Conservation (phyloP, 179 eudicot genomes). For the Pouteria campechiana region DNA sequence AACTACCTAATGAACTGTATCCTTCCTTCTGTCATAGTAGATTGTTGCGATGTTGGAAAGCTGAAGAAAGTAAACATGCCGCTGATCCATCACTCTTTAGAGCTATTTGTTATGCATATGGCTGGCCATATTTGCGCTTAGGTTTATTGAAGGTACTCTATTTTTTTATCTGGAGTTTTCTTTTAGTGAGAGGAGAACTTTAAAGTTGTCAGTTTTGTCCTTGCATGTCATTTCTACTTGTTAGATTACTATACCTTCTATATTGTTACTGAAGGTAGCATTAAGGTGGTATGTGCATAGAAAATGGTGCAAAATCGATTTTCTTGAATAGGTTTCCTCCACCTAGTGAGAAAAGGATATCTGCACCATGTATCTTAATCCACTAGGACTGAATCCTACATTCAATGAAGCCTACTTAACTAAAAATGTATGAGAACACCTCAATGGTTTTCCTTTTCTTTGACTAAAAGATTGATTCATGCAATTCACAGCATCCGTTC, state of each 20-base stretch:
- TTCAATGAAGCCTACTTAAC: no score
- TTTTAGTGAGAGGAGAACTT: no score
- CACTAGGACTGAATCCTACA: no score
- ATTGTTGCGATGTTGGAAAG: slow-evolving; percentile 43
- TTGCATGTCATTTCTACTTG: neutral
- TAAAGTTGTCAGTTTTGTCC: no score
- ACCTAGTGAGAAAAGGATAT: neutral
- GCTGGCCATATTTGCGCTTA: slow-evolving; percentile 80
- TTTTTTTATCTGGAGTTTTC: neutral
- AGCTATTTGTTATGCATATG: slow-evolving; percentile 63
- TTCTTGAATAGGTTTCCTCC: neutral
- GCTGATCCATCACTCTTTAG: slow-evolving; percentile 60
- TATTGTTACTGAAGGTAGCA: neutral
- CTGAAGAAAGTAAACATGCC: slow-evolving; percentile 30
- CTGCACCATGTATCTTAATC: no score
- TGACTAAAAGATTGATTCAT: no score
- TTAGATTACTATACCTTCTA: neutral
- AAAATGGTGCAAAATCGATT: neutral
- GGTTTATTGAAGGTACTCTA: slow-evolving; percentile 76
- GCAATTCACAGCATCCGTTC: no score
- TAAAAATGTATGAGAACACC: no score
- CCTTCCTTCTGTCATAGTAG: slow-evolving; percentile 52
- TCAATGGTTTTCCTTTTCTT: no score
- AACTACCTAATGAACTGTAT: slow-evolving; percentile 72
- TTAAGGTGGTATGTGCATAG: neutral